These are phyloP conservation scores for Hypoxylon sp. DNA, from an alignment of 2,329 filamentous ascomycete species.

Conservation along the genomic window DNA sequence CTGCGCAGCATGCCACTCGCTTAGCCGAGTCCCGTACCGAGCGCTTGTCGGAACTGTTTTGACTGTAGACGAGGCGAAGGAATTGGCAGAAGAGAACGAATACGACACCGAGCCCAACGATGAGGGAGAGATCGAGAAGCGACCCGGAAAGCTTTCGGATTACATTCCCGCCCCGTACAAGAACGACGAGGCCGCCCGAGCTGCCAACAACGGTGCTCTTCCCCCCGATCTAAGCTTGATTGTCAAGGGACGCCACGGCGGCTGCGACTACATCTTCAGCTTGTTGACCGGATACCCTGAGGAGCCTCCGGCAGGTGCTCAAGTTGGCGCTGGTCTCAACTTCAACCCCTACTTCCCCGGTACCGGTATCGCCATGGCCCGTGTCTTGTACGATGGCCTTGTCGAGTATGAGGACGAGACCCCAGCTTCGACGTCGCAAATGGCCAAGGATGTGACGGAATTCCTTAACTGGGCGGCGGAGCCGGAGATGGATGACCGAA, in stretches of 20 bases:
- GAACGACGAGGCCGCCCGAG: conserved; percentile 98
- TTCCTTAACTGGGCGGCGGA: conserved; percentile 99
- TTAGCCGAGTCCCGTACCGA: conserved; percentile 94
- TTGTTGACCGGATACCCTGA: conserved; percentile 98
- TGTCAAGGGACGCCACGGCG: conserved; percentile 96
- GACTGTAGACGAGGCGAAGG: conserved; percentile 98
- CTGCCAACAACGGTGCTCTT: conserved; percentile 97
- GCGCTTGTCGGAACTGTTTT: conserved; percentile 88
- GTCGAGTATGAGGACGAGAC: conserved; percentile 99
- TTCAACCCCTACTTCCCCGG: conserved; percentile 99
- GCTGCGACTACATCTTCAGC: conserved; percentile 98
- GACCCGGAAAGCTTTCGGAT: conserved; percentile 97
- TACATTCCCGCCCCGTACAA: conserved; percentile 96
- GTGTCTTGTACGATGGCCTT: conserved; percentile 96
- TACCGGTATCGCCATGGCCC: conserved; percentile 98
- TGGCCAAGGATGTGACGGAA: conserved; percentile 99
- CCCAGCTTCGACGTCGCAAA: conserved; percentile 93
- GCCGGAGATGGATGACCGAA: conserved; percentile 98
- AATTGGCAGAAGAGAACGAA: conserved; percentile 95
- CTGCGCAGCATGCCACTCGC: conserved; percentile 97
- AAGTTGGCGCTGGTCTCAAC: conserved; percentile 90
- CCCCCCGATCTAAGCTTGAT: conserved; percentile 98
- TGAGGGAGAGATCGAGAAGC: conserved; percentile 97
- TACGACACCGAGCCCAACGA: conserved; percentile 99
- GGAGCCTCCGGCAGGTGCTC: conserved; percentile 89